A percentile compares a stretch with the other conserved stretches of the same genome.
Conservation (phyloP, 2,329 filamentous ascomycete species). For the Epichloe amarillans region DNA sequence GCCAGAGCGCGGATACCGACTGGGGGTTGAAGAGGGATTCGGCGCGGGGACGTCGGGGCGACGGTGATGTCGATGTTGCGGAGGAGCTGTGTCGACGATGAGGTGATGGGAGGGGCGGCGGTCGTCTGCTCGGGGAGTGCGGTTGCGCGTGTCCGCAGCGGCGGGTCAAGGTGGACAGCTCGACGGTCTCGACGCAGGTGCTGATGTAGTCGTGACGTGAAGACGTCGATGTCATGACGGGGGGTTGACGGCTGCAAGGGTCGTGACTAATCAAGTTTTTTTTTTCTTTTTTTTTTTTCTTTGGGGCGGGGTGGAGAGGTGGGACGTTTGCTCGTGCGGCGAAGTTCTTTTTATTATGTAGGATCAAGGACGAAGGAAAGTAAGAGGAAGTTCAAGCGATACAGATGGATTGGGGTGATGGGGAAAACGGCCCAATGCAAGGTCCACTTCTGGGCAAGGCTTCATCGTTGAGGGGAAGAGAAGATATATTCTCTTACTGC, state of each 20-base stretch:
- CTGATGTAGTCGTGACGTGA: neutral
- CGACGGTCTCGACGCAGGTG: neutral
- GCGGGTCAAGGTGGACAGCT: constrained; percentile 3
- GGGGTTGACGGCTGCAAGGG: neutral
- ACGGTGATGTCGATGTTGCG: neutral
- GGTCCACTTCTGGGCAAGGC: no score
- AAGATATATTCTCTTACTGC: no score
- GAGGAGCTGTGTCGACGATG: neutral
- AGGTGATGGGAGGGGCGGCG: neutral
- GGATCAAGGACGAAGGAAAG: no score
- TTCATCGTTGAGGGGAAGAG: no score
- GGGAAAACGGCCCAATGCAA: no score
- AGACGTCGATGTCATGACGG: neutral
- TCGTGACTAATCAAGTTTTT: neutral
- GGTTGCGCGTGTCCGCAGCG: neutral
- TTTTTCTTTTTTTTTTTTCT: neutral
- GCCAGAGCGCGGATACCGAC: no score
- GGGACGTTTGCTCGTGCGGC: no score
- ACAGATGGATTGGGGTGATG: no score
- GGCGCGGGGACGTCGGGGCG: neutral
- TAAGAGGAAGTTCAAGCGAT: no score
- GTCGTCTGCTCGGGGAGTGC: neutral
- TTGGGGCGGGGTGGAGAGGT: no score
- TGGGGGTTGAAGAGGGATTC: neutral
- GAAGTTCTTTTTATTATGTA: no score